Conservation (phyloP, 768 basidiomycete genomes). For the Tephrocybe sp. region DNA sequence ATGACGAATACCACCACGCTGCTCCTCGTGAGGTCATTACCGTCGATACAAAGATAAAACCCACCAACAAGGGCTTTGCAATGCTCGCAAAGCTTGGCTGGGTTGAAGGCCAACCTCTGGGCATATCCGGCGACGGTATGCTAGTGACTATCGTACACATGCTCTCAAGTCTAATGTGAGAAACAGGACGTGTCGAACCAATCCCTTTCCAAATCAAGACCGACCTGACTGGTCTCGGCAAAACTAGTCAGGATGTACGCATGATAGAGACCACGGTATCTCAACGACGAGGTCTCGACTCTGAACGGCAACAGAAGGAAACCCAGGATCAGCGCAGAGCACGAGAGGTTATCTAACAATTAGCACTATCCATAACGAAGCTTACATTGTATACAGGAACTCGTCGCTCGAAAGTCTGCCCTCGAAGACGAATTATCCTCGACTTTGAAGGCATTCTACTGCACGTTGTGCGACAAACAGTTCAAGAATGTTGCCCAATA, state of each 20-base stretch:
- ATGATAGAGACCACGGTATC: conserved; percentile 87
- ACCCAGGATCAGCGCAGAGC: conserved; percentile 71
- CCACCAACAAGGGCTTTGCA: conserved; percentile 76
- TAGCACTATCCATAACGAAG: not conserved
- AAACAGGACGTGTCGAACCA: conserved; percentile 74
- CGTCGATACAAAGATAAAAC: conserved; percentile 77
- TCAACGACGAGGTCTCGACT: conserved; percentile 75
- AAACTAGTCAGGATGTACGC: conserved; percentile 71
- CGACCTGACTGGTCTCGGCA: conserved; percentile 78
- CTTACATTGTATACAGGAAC: conserved; percentile 40
- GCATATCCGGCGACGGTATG: conserved; percentile 72
- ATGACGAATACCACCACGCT: conserved; percentile 60
- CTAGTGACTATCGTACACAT: not conserved
- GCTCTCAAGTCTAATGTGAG: not conserved
- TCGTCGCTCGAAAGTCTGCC: conserved; percentile 61
- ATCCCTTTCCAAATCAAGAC: conserved; percentile 78
- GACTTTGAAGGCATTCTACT: conserved; percentile 75
- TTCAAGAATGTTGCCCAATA: conserved; percentile 84
- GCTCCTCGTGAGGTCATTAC: conserved; percentile 66
- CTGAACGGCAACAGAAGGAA: conserved; percentile 78
- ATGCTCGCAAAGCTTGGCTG: conserved; percentile 82
- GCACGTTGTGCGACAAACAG: conserved; percentile 81
- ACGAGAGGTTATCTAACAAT: conserved; percentile 53
- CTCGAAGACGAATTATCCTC: conserved; percentile 66
- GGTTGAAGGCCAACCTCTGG: conserved; percentile 76